Evolutionary conservation across 2,329 filamentous ascomycete genomes (phyloP).

Genomic region (Aschersonia sp.): DNA sequence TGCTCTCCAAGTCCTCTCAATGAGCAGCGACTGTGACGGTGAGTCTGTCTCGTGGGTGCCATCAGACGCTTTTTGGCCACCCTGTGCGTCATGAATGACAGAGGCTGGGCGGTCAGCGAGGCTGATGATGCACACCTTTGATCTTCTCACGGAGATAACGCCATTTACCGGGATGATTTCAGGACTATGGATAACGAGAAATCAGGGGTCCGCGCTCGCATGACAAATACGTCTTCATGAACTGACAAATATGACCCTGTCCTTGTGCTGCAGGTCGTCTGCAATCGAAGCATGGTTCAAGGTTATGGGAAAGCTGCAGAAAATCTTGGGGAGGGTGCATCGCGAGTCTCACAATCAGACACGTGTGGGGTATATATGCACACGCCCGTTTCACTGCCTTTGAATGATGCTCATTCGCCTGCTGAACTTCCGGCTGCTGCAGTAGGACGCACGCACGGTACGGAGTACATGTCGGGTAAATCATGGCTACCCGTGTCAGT

Average conservation of each 20-base stretch:
- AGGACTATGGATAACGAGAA: too few species aligned
- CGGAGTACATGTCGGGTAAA: too few species aligned
- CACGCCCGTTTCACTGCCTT: background rate
- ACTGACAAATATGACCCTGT: background rate
- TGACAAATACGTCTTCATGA: background rate
- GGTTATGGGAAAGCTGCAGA: background rate
- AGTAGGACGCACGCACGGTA: too few species aligned
- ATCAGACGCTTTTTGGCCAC: background rate
- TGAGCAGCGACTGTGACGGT: too few species aligned
- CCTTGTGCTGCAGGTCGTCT: background rate
- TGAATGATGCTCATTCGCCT: background rate
- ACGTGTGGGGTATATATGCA: background rate
- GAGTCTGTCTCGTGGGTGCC: too few species aligned
- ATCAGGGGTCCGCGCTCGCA: background rate
- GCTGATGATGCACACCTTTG: background rate
- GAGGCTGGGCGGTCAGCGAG: background rate
- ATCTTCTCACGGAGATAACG: too few species aligned
- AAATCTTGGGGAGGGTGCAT: background rate
- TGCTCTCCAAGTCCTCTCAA: too few species aligned
- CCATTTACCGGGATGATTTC: too few species aligned
- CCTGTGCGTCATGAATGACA: background rate
- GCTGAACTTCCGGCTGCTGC: too few species aligned
- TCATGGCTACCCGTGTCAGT: too few species aligned
- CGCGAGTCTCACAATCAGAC: background rate
- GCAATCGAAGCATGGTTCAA: background rate